These are phyloP conservation scores for Mesembryanthemum crystallinum DNA, from an alignment of 148 eudicot species.

Conservation along the genomic window DNA sequence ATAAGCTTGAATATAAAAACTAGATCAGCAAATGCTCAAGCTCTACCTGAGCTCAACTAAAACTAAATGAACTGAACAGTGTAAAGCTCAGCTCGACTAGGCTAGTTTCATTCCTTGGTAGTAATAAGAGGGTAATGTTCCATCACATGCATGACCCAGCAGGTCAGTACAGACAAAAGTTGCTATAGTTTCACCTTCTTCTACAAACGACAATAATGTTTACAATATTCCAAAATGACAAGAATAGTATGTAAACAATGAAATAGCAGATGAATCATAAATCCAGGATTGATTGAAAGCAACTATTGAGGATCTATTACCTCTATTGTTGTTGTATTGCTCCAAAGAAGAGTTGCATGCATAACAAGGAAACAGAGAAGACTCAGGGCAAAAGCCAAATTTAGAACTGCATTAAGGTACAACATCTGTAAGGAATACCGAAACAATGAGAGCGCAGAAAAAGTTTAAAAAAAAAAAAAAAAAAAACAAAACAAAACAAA, in stretches of 20 bases:
- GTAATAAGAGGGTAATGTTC: not conserved
- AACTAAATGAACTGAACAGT: too few species aligned
- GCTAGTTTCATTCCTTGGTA: not conserved
- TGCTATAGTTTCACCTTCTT: not conserved
- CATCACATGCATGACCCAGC: not conserved
- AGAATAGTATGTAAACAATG: not conserved
- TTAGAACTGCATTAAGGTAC: constrained; percentile 80
- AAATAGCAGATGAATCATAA: not conserved
- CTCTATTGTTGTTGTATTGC: constrained; percentile 93
- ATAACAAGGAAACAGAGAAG: constrained; percentile 77
- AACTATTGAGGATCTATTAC: constrained; percentile 29
- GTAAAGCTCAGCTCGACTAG: too few species aligned
- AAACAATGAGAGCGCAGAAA: constrained; percentile 32
- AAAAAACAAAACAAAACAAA: too few species aligned
- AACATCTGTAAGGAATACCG: constrained; percentile 50
- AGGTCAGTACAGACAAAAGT: not conserved
- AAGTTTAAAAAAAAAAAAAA: not conserved
- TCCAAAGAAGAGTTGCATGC: constrained; percentile 75
- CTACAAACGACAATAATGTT: not conserved
- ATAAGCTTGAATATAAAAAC: too few species aligned
- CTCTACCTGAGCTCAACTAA: not conserved
- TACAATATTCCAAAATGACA: not conserved
- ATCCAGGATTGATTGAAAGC: not conserved
- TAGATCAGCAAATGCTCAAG: not conserved
- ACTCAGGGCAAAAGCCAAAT: constrained; percentile 83